These are phyloP conservation scores for Fusarium sp. DNA, from an alignment of 2,329 filamentous ascomycete genomes.

Conservation along the genomic window DNA sequence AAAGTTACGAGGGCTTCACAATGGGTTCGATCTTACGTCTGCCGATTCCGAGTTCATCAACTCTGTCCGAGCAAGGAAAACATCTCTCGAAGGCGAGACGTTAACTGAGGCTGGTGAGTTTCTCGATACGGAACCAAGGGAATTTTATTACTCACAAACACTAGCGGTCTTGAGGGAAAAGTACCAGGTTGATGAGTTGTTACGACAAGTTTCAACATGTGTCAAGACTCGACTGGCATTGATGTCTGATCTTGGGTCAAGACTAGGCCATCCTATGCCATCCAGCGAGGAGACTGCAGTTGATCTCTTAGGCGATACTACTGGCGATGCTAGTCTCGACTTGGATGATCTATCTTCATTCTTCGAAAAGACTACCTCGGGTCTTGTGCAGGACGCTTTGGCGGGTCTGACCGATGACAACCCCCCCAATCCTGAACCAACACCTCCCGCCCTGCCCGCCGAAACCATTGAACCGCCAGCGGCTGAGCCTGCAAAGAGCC, in stretches of 20 bases:
- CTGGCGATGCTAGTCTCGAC: conserved; percentile 55
- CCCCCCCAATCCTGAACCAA: conserved; percentile 41
- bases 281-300: conserved; percentile 47
- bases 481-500: conserved; percentile 46
- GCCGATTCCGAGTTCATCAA: conserved; percentile 56
- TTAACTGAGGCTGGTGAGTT: conserved; percentile 51
- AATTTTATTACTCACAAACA: conserved; percentile 29
- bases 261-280: conserved; percentile 56
- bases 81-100: conserved; percentile 52
- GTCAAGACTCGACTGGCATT: conserved; percentile 54
- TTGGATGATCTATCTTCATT: conserved; percentile 61
- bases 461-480: conserved; percentile 42
- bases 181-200: conserved; percentile 59
- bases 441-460: conserved; percentile 16
- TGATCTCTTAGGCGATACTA: conserved; percentile 49
- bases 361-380: conserved; percentile 60
- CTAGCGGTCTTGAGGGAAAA: conserved; percentile 54
- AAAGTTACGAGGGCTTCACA: conserved; percentile 56
- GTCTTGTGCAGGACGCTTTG: conserved; percentile 59
- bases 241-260: conserved; percentile 54
- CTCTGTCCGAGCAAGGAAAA: conserved; percentile 54
- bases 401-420: conserved; percentile 56
- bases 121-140: neutral
- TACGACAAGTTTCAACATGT: conserved; percentile 55
- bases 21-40: conserved; percentile 52